Conservation (phyloP, 371 early-diverging fungal genomes). For the Parasitella parasitica region DNA sequence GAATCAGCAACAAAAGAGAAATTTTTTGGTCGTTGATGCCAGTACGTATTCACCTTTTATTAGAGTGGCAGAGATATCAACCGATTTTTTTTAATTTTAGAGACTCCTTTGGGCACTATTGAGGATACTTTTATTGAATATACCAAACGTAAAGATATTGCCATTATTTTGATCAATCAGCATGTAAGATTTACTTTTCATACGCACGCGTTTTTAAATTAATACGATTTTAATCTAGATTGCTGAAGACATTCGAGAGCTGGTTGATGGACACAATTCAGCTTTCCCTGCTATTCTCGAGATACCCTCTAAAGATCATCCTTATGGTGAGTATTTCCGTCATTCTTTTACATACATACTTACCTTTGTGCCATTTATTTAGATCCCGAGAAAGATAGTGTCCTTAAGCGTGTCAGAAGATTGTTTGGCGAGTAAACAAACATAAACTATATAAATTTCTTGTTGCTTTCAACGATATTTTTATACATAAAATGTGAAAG, state of each 20-base stretch:
- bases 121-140: slow-evolving; percentile 90
- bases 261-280: slow-evolving; percentile 86
- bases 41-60: slow-evolving; percentile 51
- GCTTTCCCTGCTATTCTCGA: slow-evolving; percentile 97
- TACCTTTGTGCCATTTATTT: slow-evolving; percentile 5
- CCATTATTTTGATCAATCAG: slow-evolving; percentile 97
- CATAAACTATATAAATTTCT: neutral
- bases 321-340: slow-evolving; percentile 69
- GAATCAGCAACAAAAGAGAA: slow-evolving; percentile 78
- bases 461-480: neutral
- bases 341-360: neutral
- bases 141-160: slow-evolving; percentile 93
- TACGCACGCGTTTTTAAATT: neutral
- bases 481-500: neutral
- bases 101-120: slow-evolving; percentile 87
- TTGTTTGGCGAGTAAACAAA: slow-evolving; percentile 78
- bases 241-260: slow-evolving; percentile 89
- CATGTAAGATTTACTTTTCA: slow-evolving; percentile 60
- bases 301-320: slow-evolving; percentile 98
- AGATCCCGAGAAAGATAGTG: slow-evolving; percentile 90
- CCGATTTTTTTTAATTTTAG: slow-evolving; percentile 42
- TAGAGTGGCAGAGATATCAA: slow-evolving; percentile 26
- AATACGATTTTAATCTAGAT: slow-evolving; percentile 53
- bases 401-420: slow-evolving; percentile 92
- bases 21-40: slow-evolving; percentile 94